Evolutionary conservation across 352 stramenopile species (phyloP).

Genomic region (Blastocystis sp.): DNA sequence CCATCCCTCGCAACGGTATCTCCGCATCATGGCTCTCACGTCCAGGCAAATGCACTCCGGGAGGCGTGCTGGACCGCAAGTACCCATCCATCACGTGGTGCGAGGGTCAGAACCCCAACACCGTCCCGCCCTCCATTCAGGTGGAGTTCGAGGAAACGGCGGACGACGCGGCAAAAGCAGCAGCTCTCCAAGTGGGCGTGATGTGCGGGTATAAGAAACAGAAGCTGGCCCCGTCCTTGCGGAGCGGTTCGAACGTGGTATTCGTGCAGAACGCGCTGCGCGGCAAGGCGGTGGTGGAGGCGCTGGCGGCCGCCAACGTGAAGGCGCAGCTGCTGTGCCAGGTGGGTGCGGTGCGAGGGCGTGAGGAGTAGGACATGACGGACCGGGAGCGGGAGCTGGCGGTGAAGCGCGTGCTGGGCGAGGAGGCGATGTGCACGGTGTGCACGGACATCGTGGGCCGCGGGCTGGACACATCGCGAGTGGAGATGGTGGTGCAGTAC

Average conservation of each 20-base stretch:
- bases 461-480: conserved; percentile 18
- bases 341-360: background rate
- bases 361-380: background rate
- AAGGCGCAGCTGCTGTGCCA: conserved; percentile 22
- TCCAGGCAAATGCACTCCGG: background rate
- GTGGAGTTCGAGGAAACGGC: conserved; percentile 24
- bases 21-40: background rate
- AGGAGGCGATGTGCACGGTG: conserved; percentile 22
- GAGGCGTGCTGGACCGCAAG: conserved; percentile 17
- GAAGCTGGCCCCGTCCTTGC: background rate
- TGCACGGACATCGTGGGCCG: conserved; percentile 44
- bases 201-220: background rate
- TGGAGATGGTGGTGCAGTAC: conserved; percentile 39
- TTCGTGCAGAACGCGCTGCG: conserved; percentile 24
- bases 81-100: conserved; percentile 3
- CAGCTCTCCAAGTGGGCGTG: background rate
- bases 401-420: conserved; percentile 1
- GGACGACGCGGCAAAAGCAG: conserved; percentile 19
- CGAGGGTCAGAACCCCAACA: background rate
- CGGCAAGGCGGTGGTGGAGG: background rate
- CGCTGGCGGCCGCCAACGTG: background rate
- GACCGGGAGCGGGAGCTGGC: conserved; percentile 11
- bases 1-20: conserved; percentile 43
- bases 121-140: background rate
- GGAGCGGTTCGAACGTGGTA: background rate